Conservation (phyloP, 495 filamentous ascomycete genomes). For the Bacidia rubella region DNA sequence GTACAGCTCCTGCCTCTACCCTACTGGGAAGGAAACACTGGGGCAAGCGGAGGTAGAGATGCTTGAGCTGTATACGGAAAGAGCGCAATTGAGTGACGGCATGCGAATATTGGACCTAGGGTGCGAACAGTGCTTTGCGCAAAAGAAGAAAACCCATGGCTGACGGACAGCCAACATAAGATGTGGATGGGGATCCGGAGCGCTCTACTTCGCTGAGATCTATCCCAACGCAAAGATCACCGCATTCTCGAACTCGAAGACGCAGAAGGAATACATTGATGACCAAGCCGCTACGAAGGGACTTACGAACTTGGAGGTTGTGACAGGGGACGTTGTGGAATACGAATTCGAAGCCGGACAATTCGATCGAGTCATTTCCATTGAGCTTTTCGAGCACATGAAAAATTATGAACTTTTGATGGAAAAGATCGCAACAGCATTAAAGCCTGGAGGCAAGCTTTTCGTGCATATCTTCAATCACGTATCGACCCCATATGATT, state of each 20-base stretch:
- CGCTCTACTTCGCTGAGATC: constrained; percentile 45
- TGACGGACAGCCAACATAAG: constrained; percentile 20
- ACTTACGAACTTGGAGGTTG: constrained; percentile 41
- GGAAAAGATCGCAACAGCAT: constrained; percentile 39
- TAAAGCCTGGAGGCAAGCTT: constrained; percentile 46
- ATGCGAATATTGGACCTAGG: constrained; percentile 50
- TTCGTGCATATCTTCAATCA: constrained; percentile 55
- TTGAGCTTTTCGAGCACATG: constrained; percentile 63
- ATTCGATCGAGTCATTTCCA: constrained; percentile 48
- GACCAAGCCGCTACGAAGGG: constrained; percentile 35
- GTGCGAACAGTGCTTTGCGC: constrained; percentile 23
- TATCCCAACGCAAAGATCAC: constrained; percentile 45
- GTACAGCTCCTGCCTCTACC: constrained; percentile 47
- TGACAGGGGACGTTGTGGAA: constrained; percentile 46
- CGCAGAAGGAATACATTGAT: constrained; percentile 52
- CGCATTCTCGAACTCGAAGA: constrained; percentile 50
- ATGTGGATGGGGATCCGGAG: constrained; percentile 53
- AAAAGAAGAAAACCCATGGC: constrained; percentile 2
- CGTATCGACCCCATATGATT: constrained; percentile 48
- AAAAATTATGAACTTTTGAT: constrained; percentile 56
- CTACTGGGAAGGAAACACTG: constrained; percentile 39
- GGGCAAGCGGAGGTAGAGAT: constrained; percentile 52
- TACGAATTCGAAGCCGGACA: constrained; percentile 40
- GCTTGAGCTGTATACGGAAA: constrained; percentile 44
- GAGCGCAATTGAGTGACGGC: constrained; percentile 40